phyloP scores from a whole-genome alignment of 2,329 filamentous ascomycete species.

The Dactylonectria estremocensis region DNA sequence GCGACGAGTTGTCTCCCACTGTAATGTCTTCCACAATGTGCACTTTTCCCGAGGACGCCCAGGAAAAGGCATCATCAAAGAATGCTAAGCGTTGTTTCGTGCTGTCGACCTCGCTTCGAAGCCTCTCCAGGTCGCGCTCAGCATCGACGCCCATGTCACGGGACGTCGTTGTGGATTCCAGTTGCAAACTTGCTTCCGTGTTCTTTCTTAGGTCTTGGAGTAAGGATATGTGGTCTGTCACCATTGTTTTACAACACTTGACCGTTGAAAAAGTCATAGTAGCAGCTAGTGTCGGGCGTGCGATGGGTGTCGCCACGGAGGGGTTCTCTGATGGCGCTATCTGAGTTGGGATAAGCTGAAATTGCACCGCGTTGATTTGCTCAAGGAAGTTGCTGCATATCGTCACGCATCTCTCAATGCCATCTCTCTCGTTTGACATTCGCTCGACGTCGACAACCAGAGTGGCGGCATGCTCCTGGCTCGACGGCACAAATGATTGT shows the following conservation, averaged over 20 bases:
- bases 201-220: neutral
- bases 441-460: neutral
- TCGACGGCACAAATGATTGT: neutral
- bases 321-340: neutral
- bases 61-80: slow-evolving; percentile 5
- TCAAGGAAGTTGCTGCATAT: slow-evolving; percentile 10
- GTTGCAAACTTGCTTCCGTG: neutral
- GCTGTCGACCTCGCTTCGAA: slow-evolving; percentile 9
- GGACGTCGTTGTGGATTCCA: neutral
- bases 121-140: slow-evolving; percentile 11
- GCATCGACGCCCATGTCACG: neutral
- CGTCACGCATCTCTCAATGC: slow-evolving; percentile 7
- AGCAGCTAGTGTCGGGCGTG: neutral
- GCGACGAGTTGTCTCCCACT: slow-evolving; percentile 31
- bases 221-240: neutral
- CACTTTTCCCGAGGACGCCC: slow-evolving; percentile 28
- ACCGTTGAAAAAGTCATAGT: slow-evolving; percentile 9
- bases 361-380: slow-evolving; percentile 9
- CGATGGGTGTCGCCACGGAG: neutral
- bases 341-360: neutral
- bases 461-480: neutral
- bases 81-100: slow-evolving; percentile 8
- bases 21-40: slow-evolving; percentile 40
- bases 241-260: neutral
- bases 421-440: slow-evolving; percentile 1